Conservation (phyloP, 2,329 filamentous ascomycete genomes). For the Ilyonectria mors-panacis region DNA sequence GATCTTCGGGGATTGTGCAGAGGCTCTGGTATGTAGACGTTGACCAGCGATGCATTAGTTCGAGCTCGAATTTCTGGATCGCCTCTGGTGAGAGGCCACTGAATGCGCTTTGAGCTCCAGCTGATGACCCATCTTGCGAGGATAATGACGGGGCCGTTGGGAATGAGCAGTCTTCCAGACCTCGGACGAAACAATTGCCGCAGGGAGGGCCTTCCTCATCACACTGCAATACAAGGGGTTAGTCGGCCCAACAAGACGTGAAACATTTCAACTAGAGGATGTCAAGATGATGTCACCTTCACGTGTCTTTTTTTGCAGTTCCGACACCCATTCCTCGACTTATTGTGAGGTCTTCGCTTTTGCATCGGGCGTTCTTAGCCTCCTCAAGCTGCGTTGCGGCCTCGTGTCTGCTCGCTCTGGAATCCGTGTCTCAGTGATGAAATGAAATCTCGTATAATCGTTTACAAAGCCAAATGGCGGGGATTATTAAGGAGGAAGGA, state of each 20-base stretch:
- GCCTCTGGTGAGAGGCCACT: conserved; percentile 33
- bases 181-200: conserved; percentile 50
- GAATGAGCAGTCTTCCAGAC: conserved; percentile 42
- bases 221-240: conserved; percentile 43
- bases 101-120: conserved; percentile 19
- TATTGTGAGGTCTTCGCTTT: conserved; percentile 45
- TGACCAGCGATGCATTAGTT: conserved; percentile 67
- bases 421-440: not conserved
- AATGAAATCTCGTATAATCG: not conserved
- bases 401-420: not conserved
- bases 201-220: conserved; percentile 56
- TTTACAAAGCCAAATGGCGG: not conserved
- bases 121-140: conserved; percentile 6
- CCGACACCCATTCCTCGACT: conserved; percentile 45
- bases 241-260: not conserved
- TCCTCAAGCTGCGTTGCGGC: not conserved
- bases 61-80: conserved; percentile 58
- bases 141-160: not conserved
- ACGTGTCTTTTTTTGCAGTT: conserved; percentile 47
- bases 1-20: conserved; percentile 56
- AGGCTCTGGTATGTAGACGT: conserved; percentile 60
- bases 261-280: not conserved
- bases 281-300: conserved; percentile 31
- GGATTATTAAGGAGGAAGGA: not conserved
- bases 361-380: conserved; percentile 23